A percentile compares a stretch with the other conserved stretches of the same genome.
Conservation (phyloP, 176 grass and related monocot species). For the Rhynchospora pubera region DNA sequence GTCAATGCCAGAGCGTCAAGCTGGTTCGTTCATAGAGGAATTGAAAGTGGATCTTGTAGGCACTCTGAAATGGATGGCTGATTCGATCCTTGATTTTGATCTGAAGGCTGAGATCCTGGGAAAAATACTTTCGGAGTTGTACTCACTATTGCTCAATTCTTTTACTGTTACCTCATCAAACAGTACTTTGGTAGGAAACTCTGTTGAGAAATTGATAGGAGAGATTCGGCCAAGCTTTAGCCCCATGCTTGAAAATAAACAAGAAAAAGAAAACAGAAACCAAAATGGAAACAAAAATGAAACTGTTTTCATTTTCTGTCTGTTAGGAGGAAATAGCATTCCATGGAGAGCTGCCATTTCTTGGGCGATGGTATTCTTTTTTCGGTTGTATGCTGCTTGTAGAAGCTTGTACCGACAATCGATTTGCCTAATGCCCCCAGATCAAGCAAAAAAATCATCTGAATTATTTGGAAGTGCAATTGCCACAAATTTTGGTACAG, state of each 20-base stretch:
- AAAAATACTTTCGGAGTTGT: slow-evolving; percentile 68
- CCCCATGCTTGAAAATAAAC: slow-evolving; percentile 45
- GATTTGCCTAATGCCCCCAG: slow-evolving; percentile 73
- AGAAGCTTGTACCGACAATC: slow-evolving; percentile 69
- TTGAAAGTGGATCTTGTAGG: slow-evolving; percentile 54
- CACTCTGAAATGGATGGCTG: slow-evolving; percentile 66
- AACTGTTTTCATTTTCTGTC: slow-evolving; percentile 26
- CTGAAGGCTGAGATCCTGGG: slow-evolving; percentile 59
- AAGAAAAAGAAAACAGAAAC: slow-evolving; percentile 30
- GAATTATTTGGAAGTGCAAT: slow-evolving; percentile 54
- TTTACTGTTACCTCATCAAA: slow-evolving; percentile 70
- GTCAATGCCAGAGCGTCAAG: slow-evolving; percentile 79
- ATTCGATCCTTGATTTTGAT: slow-evolving; percentile 26
- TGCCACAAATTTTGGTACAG: slow-evolving; percentile 52
- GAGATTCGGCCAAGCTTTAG: slow-evolving; percentile 52
- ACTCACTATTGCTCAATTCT: slow-evolving; percentile 56
- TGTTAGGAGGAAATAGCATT: slow-evolving; percentile 22
- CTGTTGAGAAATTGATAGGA: slow-evolving; percentile 63
- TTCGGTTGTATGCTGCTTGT: slow-evolving; percentile 58
- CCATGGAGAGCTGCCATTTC: slow-evolving; percentile 29
- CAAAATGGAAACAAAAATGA: slow-evolving; percentile 24
- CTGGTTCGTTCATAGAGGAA: slow-evolving; percentile 67
- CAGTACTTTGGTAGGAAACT: slow-evolving; percentile 59
- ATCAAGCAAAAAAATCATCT: slow-evolving; percentile 63
- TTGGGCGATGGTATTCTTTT: slow-evolving; percentile 60